These are phyloP conservation scores for Penicillium canescens DNA, from an alignment of 495 filamentous ascomycete genomes.

Conservation along the genomic window DNA sequence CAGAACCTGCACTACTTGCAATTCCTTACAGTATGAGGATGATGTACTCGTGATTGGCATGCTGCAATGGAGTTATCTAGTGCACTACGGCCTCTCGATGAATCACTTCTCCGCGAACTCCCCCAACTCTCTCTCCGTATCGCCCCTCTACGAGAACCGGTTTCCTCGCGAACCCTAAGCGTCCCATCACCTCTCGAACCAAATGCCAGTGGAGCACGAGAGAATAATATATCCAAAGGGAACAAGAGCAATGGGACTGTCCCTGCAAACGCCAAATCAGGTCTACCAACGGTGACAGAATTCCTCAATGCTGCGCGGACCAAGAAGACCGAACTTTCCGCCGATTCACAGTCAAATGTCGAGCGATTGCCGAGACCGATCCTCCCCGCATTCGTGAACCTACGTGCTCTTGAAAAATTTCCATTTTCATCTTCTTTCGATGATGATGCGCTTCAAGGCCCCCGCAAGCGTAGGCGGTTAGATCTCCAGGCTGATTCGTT, in stretches of 20 bases:
- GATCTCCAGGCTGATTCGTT: conserved; percentile 47
- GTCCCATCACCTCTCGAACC: conserved; percentile 49
- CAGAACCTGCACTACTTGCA: conserved; percentile 2
- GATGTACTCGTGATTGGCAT: background rate
- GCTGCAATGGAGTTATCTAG: conserved; percentile 35
- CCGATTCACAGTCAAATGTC: conserved; percentile 32
- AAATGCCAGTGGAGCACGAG: conserved; percentile 38
- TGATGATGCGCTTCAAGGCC: conserved; percentile 35
- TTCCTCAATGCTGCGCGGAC: conserved; percentile 34
- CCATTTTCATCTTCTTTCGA: conserved; percentile 45
- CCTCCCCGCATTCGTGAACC: conserved; percentile 48
- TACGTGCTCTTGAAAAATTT: conserved; percentile 46
- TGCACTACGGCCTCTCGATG: conserved; percentile 37
- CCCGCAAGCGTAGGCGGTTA: conserved; percentile 43
- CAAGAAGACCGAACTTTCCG: conserved; percentile 34
- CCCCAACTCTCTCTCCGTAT: conserved; percentile 49
- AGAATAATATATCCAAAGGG: conserved; percentile 36
- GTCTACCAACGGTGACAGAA: conserved; percentile 35
- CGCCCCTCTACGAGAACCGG: conserved; percentile 50
- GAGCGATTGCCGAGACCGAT: conserved; percentile 44
- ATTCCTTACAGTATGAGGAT: no score
- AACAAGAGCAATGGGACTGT: conserved; percentile 29
- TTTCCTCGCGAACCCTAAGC: conserved; percentile 43
- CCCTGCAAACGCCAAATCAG: conserved; percentile 23
- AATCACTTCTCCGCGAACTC: conserved; percentile 44